Base-by-base conservation (phyloP, 2,329 filamentous ascomycete species). In the Trichophyton verrucosum region DNA sequence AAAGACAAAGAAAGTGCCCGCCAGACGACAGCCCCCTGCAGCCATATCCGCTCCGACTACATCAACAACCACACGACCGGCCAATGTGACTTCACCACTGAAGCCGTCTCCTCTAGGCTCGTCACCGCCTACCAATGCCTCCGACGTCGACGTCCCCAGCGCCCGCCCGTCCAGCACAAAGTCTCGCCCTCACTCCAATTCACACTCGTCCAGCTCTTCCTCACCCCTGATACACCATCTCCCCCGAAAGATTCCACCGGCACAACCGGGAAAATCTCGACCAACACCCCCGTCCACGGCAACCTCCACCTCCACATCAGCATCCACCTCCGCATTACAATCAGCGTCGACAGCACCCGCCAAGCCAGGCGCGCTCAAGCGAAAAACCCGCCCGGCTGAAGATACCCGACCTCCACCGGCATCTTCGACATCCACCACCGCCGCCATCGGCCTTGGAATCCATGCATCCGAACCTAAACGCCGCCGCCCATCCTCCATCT, bases 91-190 rank as follows among this genome's bases (percentile, higher is more conserved):
- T 62, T 82, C 81, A 47, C 81, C 83, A 1, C 81, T 79, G 67
- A 85, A 85, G 59, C 82, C 82, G 1, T 85, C 83, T 15, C 82
- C 82, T 11, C 77, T 85, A 9, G 82, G 80, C 8, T 82, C 81
- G 5, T 84, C 83, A 1, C 81, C 82, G 22, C 82, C 82, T 4
- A 78, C 82, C 63, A 84, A 83, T 68, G 80, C 80, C 30, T 84
- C 82, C 20, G 81, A 85, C 67, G 73, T 81, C 60, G 75, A 81
- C 63, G 73, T 78, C 67, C 73, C 33, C 9, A 38, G 74, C 64
- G 71, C 64, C 57, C 71, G 72, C 46, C 73, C 74, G 53, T 74
- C 74, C 22, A 74, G 68, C 60, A 73, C 75, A n/a, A 27, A 55
- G 11, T 55, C 40, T 44, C 40, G n/a, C n/a, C n/a, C 40, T 2